Percentiles rank a stretch among this genome's conserved stretches.
Evolutionary conservation across 495 filamentous ascomycete species (phyloP).

Genomic region (Physcia stellaris): DNA sequence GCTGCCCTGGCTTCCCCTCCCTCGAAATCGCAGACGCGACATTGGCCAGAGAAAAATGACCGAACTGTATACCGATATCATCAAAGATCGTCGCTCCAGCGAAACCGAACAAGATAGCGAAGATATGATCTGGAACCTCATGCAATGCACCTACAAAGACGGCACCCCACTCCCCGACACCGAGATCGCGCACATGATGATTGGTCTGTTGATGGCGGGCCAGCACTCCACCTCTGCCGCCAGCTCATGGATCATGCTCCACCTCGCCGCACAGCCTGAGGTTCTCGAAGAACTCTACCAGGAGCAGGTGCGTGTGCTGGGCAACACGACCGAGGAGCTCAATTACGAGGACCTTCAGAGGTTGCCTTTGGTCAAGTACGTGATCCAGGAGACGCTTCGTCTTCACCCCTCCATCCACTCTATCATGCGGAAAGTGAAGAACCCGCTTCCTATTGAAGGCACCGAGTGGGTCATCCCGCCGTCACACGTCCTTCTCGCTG

Average conservation of each 20-base stretch:
- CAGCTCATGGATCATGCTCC: conserved; percentile 68
- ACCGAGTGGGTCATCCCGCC: conserved; percentile 69
- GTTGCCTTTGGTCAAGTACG: conserved; percentile 52
- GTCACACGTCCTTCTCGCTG: conserved; percentile 61
- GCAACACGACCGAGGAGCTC: conserved; percentile 46
- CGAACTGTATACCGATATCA: conserved; percentile 64
- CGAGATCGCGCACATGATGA: conserved; percentile 86
- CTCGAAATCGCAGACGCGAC: conserved; percentile 69
- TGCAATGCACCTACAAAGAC: conserved; percentile 66
- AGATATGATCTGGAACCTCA: conserved; percentile 78
- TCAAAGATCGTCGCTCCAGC: conserved; percentile 45
- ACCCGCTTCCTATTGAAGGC: conserved; percentile 61
- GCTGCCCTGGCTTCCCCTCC: conserved; percentile 76
- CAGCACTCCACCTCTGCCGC: conserved; percentile 80
- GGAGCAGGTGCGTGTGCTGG: conserved; percentile 54
- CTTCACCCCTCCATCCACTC: conserved; percentile 74
- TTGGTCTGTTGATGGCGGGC: conserved; percentile 77
- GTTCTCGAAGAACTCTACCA: conserved; percentile 63
- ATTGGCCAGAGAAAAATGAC: conserved; percentile 60
- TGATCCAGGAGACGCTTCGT: conserved; percentile 70
- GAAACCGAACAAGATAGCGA: conserved; percentile 33
- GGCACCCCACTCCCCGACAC: conserved; percentile 57
- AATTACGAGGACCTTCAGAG: conserved; percentile 53
- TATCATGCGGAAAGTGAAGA: conserved; percentile 74
- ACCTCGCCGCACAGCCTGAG: conserved; percentile 57